A percentile compares a stretch with the other conserved stretches of the same genome.
Conservation (phyloP, 148 eudicot genomes). For the Heliosperma pusillum region DNA sequence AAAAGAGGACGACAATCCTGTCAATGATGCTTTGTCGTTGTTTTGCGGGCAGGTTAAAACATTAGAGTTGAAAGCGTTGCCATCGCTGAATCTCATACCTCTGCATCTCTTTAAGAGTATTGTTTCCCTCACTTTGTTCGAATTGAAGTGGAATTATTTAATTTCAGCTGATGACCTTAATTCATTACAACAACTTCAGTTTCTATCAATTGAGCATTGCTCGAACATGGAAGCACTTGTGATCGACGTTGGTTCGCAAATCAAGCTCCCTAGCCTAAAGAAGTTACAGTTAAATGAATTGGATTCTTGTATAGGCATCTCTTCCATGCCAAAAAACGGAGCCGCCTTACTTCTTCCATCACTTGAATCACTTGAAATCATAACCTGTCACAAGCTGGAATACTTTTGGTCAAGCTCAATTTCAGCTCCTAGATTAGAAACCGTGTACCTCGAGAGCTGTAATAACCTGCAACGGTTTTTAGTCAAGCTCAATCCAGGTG, state of each 20-base stretch:
- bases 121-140: background rate
- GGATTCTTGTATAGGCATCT: background rate
- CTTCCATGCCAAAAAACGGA: background rate
- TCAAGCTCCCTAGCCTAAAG: conserved; percentile 4
- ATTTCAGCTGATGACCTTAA: background rate
- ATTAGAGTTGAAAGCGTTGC: background rate
- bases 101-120: background rate
- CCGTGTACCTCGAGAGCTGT: no score
- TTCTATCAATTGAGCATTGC: background rate
- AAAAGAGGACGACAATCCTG: background rate
- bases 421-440: background rate
- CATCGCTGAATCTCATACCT: background rate
- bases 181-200: background rate
- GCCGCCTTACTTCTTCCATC: background rate
- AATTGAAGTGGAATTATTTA: background rate
- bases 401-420: background rate
- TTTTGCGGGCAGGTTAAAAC: background rate
- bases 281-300: background rate
- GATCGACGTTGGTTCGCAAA: background rate
- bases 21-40: background rate
- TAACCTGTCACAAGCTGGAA: background rate
- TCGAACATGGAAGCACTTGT: background rate
- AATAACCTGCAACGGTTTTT: no score
- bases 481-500: no score
- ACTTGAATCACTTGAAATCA: background rate